Evolutionary conservation across 2,329 filamentous ascomycete species (phyloP).

Genomic region (Huntiella decipiens): DNA sequence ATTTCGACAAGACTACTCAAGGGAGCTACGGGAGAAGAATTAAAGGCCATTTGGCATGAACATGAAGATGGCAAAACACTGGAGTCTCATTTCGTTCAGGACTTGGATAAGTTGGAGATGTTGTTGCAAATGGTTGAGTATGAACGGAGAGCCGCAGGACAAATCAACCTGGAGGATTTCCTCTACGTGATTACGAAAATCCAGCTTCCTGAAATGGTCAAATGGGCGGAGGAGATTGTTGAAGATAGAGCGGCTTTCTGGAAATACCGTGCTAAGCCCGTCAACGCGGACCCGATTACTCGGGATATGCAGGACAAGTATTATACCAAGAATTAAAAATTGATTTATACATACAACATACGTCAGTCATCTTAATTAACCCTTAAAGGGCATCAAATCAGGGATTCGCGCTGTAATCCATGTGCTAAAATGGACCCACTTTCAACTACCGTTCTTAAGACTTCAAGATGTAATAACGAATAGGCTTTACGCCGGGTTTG

Average conservation of each 20-base stretch:
- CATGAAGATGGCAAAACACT: conserved; percentile 76
- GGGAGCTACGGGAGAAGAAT: conserved; percentile 47
- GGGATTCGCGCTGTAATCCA: no score
- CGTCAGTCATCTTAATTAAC: no score
- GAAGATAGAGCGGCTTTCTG: conserved; percentile 59
- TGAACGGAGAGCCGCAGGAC: conserved; percentile 49
- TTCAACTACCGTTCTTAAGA: background rate
- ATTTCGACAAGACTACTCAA: conserved; percentile 59
- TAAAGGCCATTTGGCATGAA: conserved; percentile 75
- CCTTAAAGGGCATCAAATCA: no score
- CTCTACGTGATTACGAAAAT: conserved; percentile 58
- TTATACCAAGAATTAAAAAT: conserved; percentile 4
- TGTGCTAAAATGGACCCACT: background rate
- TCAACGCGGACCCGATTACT: conserved; percentile 3
- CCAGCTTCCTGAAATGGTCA: conserved; percentile 55
- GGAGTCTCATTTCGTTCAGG: conserved; percentile 81
- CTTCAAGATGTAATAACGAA: background rate
- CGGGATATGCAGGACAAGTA: conserved; percentile 29
- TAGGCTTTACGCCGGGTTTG: background rate
- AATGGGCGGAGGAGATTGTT: conserved; percentile 61
- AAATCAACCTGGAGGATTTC: conserved; percentile 71
- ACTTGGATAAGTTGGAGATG: conserved; percentile 93
- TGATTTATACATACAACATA: no score
- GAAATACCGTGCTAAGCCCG: conserved; percentile 24
- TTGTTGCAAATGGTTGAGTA: conserved; percentile 94